Evolutionary conservation across 352 stramenopile genomes (phyloP).

Genomic region (Pseudoperonospora humuli): DNA sequence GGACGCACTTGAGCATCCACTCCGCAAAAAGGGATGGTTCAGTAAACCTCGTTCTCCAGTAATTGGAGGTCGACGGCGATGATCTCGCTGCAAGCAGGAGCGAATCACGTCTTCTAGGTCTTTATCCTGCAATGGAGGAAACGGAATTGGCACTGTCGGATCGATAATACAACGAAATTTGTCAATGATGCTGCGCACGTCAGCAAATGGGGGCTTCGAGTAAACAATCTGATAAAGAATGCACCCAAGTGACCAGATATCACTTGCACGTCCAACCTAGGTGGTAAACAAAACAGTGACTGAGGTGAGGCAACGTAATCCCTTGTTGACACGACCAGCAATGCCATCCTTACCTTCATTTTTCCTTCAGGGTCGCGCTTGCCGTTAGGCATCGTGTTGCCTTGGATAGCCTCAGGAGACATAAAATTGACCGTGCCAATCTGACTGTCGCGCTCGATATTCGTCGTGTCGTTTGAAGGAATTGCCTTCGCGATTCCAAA

Average conservation of each 20-base stretch:
- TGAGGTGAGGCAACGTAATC: neutral
- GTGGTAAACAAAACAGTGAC: neutral
- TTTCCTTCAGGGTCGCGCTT: slow-evolving; percentile 56
- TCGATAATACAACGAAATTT: slow-evolving; percentile 95
- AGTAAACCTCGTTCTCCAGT: slow-evolving; percentile 68
- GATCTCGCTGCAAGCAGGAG: slow-evolving; percentile 80
- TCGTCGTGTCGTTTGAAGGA: slow-evolving; percentile 92
- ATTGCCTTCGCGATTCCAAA: slow-evolving; percentile 98
- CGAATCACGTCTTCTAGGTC: slow-evolving; percentile 83
- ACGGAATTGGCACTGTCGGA: slow-evolving; percentile 85
- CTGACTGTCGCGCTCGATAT: slow-evolving; percentile 94
- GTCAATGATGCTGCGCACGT: slow-evolving; percentile 91
- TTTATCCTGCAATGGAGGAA: slow-evolving; percentile 74
- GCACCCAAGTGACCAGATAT: slow-evolving; percentile 96
- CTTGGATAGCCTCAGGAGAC: slow-evolving; percentile 89
- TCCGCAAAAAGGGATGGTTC: slow-evolving; percentile 75
- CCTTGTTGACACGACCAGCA: neutral
- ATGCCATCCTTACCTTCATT: slow-evolving; percentile 45
- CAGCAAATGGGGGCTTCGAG: slow-evolving; percentile 90
- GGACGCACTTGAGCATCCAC: slow-evolving; percentile 14
- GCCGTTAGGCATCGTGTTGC: slow-evolving; percentile 39
- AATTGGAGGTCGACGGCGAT: slow-evolving; percentile 70
- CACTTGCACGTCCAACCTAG: slow-evolving; percentile 84
- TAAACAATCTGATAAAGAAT: slow-evolving; percentile 98
- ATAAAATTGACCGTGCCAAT: slow-evolving; percentile 97